Base-by-base conservation (phyloP, 768 basidiomycete species). In the Tylopilus sp. region DNA sequence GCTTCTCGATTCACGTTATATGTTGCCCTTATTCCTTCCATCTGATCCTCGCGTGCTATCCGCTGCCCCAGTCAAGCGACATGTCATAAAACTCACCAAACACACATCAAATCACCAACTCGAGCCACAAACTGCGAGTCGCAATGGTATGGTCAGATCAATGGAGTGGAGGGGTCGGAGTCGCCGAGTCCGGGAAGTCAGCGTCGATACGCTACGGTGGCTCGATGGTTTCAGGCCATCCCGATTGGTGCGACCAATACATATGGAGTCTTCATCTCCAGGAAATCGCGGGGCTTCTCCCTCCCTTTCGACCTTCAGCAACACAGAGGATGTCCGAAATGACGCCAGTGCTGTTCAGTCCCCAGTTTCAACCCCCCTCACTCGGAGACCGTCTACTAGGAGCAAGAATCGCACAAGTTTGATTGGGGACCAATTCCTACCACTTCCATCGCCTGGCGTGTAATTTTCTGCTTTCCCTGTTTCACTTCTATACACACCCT, bases 21-120 rank as follows among this genome's bases (percentile, higher is more conserved):
- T 98, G 93, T 79, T 98, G 21, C 92, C 91, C 2, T 75, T 95
- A 43, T 75, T 82, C 20, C 83, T 97, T 44, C 95, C 95, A 7
- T 82, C 85, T 18, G 85, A 92, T 66, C 85, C 87, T 28, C 82
- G 82, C 35, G 75, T 90, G 67, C 74, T 95, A 8, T 84, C 88
- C 18, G 88, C 87, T 6, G 70, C 79, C 3, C 85, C 89, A 0
- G 76, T 68, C 44, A 81, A 76, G 58, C 59, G 28, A 45, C 44
- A 57, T 35, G 41, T 67, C n/a, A 44, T 50, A 47, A 57, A 61
- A 18, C 58, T 57, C 17, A 26, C 57, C 11, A 57, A 44, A 39
- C 62, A 42, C 13, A 28, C 52, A 22, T 42, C 54, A 28, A 48
- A 44, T 44, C 55, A 68, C 48, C 61, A 57, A 47, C 52, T 57